A percentile compares a stretch with the other conserved stretches of the same genome.
Conservation (phyloP, 2,329 filamentous ascomycete genomes). For the Lithohypha guttulata region DNA sequence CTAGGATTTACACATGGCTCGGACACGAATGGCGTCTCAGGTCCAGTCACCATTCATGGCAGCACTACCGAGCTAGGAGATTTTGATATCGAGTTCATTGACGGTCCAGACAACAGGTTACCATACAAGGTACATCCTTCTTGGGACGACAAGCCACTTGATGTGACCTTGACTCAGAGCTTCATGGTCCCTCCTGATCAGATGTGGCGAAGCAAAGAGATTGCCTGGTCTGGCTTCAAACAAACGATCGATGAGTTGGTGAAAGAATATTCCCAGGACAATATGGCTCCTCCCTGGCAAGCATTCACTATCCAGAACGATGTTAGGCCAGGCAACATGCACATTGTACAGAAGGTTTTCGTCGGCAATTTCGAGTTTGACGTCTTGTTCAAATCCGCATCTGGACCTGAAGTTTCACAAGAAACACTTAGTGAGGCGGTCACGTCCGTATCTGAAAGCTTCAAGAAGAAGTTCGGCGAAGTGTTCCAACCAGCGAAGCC, state of each 20-base stretch:
- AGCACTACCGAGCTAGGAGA: constrained; percentile 61
- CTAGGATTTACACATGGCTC: constrained; percentile 49
- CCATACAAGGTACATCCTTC: constrained; percentile 53
- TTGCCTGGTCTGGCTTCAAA: constrained; percentile 55
- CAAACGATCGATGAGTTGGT: constrained; percentile 50
- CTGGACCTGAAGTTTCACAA: constrained; percentile 46
- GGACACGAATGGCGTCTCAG: constrained; percentile 45
- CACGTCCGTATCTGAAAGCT: constrained; percentile 52
- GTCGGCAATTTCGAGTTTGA: constrained; percentile 87
- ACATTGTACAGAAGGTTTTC: constrained; percentile 85
- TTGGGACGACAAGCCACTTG: constrained; percentile 57
- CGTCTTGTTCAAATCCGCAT: constrained; percentile 74
- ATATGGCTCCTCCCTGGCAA: constrained; percentile 71
- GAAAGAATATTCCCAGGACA: constrained; percentile 49
- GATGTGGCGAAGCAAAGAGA: constrained; percentile 73
- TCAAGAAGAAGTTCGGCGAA: constrained; percentile 62
- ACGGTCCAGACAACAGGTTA: constrained; percentile 53
- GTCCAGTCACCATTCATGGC: constrained; percentile 59
- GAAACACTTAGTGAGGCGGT: constrained; percentile 63
- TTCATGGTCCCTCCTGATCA: constrained; percentile 54
- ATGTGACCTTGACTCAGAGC: constrained; percentile 66
- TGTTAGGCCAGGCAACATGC: constrained; percentile 64
- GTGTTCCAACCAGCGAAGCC: constrained; percentile 65
- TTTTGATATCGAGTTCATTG: constrained; percentile 68
- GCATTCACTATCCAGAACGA: constrained; percentile 67